Evolutionary conservation across 2,329 filamentous ascomycete species (phyloP), one percentile per base, ranked within the genome.

Genomic region (Fusarium zealandicum): DNA sequence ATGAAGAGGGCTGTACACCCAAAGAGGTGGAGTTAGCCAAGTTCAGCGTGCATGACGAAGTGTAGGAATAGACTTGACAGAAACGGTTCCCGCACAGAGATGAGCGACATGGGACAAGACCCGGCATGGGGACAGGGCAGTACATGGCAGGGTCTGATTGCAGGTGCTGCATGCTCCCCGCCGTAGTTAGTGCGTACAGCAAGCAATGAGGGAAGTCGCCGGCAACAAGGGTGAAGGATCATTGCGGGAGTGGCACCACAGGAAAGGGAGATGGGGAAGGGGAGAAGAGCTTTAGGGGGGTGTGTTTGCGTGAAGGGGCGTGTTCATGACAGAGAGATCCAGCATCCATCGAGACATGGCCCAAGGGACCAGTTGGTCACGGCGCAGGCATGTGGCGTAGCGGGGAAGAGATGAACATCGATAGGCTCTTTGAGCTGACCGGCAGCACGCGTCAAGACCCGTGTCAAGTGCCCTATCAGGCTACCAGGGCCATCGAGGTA

Each of bases 321-420:
- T 48, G 54, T 53, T 50, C 37, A 32, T 27, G 56, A 37, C 30
- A 31, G 39, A 31, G 39, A 65, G 59, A 64, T 62, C 57, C 54
- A 46, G 59, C 55, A 49, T 25, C 45, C 48, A 40, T 49, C 27
- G 48, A 57, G 57, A 54, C 54, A 67, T 60, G 48, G 54, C 50
- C 57, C 62, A 66, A 62, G 61, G 65, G 60, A 63, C 61, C 61
- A 51, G 39, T 58, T 25, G 58, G 63, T 42, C 56, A 66, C 46
- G 56, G 65, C 57, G 65, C 63, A 65, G 62, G 59, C 50, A 53
- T 66, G 65, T 63, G 64, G 66, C 66, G 67, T 71, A 69, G 70
- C 61, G 66, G 66, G 63, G 59, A 62, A 60, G 44, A 54, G 63
- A 60, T 57, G 64, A 67, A 62, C 61, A 69, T 71, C 66, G 67